Evolutionary conservation across 1,139 yeast species (phyloP), one percentile per base, ranked within the genome.

Genomic region (Saccharomycopsis hybrid): DNA sequence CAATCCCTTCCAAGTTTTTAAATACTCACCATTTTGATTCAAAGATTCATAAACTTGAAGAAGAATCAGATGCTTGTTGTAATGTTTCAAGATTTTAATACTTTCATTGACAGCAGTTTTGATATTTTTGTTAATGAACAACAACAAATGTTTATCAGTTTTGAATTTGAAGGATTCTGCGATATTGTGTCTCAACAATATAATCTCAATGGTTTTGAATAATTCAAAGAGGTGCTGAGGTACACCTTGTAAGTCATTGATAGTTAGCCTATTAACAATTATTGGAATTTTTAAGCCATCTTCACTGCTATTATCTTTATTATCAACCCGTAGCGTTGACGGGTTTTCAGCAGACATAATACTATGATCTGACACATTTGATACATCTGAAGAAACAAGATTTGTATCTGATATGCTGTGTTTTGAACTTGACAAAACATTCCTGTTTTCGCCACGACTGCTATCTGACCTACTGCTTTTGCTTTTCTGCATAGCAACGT

Each of bases 1-100:
- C 11, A 50, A 39, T 18, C 4, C 39, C 48, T 29, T 52, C 53
- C 53, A 52, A 13, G 46, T 36, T 27, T 44, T 44, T 3, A 41
- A 48, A 33, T 47, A 50, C 18, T 45, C 43, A 27, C 30, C 43
- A 32, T 27, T 11, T 38, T 9, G 25, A 27, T 44, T 32, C 5
- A 43, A 18, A 5, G 29, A 25, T 35, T 47, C 51, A 31, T 33
- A 49, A 18, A 44, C 25, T 36, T 13, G 33, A 13, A 51, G 32
- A 18, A 47, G n/a, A 11, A 28, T 39, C 24, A 2, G 35, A 36
- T 40, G 39, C 31, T 43, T 47, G 3, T 43, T 31, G 24, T n/a
- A 28, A 33, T 32, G 3, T 5, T 4, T 28, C 13, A 47, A 30
- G 25, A 41, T 35, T 13, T 44, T 11, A 27, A 36, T 33, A 39